These are phyloP conservation scores for Phytophthora pseudosyringae DNA, from an alignment of 352 stramenopile species.

Conservation along the genomic window DNA sequence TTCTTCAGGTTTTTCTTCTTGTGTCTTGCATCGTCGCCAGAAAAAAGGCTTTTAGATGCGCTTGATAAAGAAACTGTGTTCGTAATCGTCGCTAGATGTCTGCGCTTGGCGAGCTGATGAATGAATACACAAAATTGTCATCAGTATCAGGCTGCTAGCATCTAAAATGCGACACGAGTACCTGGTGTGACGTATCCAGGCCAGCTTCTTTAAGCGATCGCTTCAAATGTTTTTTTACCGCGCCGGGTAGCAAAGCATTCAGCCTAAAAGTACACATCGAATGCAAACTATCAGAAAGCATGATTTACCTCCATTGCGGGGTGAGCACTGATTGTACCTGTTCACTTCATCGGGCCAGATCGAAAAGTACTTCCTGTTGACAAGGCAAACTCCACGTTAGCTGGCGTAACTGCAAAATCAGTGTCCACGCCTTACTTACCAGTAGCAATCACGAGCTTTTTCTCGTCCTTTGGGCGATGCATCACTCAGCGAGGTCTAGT, in stretches of 20 bases:
- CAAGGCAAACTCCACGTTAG: not conserved
- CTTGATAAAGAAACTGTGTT: conserved; percentile 46
- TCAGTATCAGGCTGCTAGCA: not conserved
- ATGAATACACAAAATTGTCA: not conserved
- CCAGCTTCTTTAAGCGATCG: conserved; percentile 44
- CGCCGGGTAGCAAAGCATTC: conserved; percentile 47
- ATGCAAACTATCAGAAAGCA: not conserved
- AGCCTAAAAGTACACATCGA: conserved; percentile 33
- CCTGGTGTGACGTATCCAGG: conserved; percentile 39
- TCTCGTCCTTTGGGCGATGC: conserved; percentile 65
- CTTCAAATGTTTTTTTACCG: conserved; percentile 76
- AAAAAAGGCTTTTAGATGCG: conserved; percentile 38
- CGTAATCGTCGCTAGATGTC: conserved; percentile 67
- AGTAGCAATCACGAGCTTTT: conserved; percentile 66
- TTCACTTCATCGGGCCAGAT: conserved; percentile 55
- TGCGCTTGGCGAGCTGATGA: conserved; percentile 46
- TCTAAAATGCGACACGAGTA: conserved; percentile 18
- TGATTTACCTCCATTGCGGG: not conserved
- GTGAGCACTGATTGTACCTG: conserved; percentile 29
- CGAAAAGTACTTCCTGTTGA: conserved; percentile 51
- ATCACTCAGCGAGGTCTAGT: conserved; percentile 52
- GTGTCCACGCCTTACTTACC: conserved; percentile 29
- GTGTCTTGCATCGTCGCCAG: conserved; percentile 21
- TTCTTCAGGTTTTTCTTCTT: conserved; percentile 7
- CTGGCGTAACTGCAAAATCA: not conserved